These are phyloP conservation scores for Chaetomium globosum DNA, from an alignment of 2,329 filamentous ascomycete genomes.

Conservation along the genomic window DNA sequence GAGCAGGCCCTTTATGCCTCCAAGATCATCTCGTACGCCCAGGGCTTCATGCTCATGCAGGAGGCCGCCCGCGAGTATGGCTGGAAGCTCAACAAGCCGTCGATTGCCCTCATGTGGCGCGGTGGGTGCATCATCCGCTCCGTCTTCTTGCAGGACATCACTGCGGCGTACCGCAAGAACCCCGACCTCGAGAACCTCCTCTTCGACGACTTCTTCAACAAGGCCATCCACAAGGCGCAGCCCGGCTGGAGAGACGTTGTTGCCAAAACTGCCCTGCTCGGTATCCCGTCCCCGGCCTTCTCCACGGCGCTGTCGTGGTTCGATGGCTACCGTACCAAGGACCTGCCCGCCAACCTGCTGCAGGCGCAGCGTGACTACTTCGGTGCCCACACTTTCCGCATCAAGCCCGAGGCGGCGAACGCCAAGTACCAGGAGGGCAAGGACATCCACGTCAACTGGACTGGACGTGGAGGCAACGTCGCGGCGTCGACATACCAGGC, in stretches of 20 bases:
- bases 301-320: conserved; percentile 97
- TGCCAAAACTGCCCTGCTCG: conserved; percentile 86
- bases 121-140: conserved; percentile 99
- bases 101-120: conserved; percentile 99
- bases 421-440: conserved; percentile 80
- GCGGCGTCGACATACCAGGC: conserved; percentile 97
- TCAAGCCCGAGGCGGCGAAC: conserved; percentile 78
- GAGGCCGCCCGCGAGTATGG: conserved; percentile 94
- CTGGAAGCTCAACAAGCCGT: conserved; percentile 99
- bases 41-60: conserved; percentile 99
- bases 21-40: conserved; percentile 99
- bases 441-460: conserved; percentile 99
- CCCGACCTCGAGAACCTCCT: conserved; percentile 96
- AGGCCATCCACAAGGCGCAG: conserved; percentile 96
- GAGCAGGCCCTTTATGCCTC: conserved; percentile 99
- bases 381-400: conserved; percentile 85
- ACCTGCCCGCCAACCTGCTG: conserved; percentile 95
- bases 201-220: conserved; percentile 99
- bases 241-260: conserved; percentile 89
- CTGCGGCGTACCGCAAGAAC: conserved; percentile 90
- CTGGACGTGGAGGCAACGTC: conserved; percentile 93
- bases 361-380: conserved; percentile 99
- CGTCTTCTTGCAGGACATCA: conserved; percentile 99
- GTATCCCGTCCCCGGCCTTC: conserved; percentile 95
- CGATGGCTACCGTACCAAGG: conserved; percentile 96